Evolutionary conservation across 2,329 filamentous ascomycete species (phyloP).

Genomic region (Tolypocladium guangdongense): DNA sequence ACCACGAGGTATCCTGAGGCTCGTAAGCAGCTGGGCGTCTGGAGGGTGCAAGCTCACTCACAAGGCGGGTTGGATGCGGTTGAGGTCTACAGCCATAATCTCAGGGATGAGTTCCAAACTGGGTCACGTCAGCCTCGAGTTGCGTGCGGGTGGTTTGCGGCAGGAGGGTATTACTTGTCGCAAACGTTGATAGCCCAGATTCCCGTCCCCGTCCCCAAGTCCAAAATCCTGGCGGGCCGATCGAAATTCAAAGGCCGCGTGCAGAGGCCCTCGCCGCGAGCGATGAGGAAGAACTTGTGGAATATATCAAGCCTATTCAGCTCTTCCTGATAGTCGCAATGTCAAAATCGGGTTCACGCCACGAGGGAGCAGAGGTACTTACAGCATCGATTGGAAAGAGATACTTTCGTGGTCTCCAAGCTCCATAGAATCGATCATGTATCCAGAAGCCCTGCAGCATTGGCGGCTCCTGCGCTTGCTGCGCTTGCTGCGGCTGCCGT

Average conservation of each 20-base stretch:
- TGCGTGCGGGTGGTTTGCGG: background rate
- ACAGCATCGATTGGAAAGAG: slow-evolving; percentile 70
- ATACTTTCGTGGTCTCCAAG: slow-evolving; percentile 57
- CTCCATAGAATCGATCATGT: slow-evolving; percentile 61
- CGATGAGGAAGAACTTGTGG: slow-evolving; percentile 63
- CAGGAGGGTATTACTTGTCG: slow-evolving; percentile 40
- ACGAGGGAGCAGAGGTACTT: slow-evolving; percentile 12
- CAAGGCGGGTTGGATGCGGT: slow-evolving; percentile 27
- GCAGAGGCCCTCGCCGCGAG: slow-evolving; percentile 35
- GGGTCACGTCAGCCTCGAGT: background rate
- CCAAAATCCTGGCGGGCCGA: slow-evolving; percentile 34
- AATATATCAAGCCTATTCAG: slow-evolving; percentile 72
- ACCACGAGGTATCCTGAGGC: slow-evolving; percentile 57
- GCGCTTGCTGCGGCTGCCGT: background rate
- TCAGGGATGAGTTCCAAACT: slow-evolving; percentile 15
- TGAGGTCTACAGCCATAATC: slow-evolving; percentile 28
- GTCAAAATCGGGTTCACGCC: background rate
- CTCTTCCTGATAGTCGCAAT: slow-evolving; percentile 41
- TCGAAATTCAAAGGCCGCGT: slow-evolving; percentile 7
- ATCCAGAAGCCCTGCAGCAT: slow-evolving; percentile 31
- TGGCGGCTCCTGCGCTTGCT: background rate
- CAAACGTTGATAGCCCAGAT: slow-evolving; percentile 88
- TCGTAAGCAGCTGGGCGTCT: slow-evolving; percentile 6
- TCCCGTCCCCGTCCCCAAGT: slow-evolving; percentile 76
- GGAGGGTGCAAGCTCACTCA: slow-evolving; percentile 10